phyloP scores from a whole-genome alignment of 2,329 filamentous ascomycete genomes.

The Ophiostoma fasciatum region DNA sequence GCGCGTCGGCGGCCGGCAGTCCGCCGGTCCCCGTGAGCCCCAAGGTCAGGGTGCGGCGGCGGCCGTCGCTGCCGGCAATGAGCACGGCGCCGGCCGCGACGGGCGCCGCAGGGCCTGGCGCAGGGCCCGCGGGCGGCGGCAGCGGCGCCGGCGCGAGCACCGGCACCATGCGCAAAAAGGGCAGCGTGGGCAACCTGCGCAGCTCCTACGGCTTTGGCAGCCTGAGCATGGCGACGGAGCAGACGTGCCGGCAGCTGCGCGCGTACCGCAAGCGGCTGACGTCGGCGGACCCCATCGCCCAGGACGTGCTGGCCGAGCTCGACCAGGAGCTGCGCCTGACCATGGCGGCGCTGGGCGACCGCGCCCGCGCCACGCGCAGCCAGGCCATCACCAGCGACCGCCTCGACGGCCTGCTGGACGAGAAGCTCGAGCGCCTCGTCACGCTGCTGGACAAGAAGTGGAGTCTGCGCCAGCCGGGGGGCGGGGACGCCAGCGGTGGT shows the following conservation, averaged over 20 bases:
- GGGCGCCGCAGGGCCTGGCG: no score
- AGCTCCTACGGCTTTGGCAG: slow-evolving; percentile 30
- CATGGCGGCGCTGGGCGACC: slow-evolving; percentile 42
- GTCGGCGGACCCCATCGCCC: slow-evolving; percentile 36
- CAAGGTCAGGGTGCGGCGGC: slow-evolving; percentile 27
- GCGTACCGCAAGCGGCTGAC: slow-evolving; percentile 49
- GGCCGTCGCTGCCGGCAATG: slow-evolving; percentile 40
- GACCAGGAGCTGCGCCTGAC: slow-evolving; percentile 51
- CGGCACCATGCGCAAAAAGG: slow-evolving; percentile 29
- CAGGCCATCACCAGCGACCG: slow-evolving; percentile 40
- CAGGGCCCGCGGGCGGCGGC: slow-evolving; percentile 14
- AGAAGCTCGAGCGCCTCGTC: slow-evolving; percentile 60
- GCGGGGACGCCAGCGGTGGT: slow-evolving; percentile 56
- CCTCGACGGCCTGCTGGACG: slow-evolving; percentile 51
- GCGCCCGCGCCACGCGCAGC: slow-evolving; percentile 37
- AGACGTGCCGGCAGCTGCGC: slow-evolving; percentile 45
- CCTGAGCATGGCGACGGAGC: slow-evolving; percentile 48
- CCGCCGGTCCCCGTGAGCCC: slow-evolving; percentile 32
- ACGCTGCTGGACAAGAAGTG: slow-evolving; percentile 60
- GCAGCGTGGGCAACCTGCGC: slow-evolving; percentile 8
- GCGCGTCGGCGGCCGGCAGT: slow-evolving; percentile 29
- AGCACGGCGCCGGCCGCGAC: slow-evolving; percentile 16
- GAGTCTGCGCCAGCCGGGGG: slow-evolving; percentile 22
- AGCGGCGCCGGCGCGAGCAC: neutral
- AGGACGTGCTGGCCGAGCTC: slow-evolving; percentile 44